Conservation (phyloP, 305 asterid species). For the Andrographis paniculata region DNA sequence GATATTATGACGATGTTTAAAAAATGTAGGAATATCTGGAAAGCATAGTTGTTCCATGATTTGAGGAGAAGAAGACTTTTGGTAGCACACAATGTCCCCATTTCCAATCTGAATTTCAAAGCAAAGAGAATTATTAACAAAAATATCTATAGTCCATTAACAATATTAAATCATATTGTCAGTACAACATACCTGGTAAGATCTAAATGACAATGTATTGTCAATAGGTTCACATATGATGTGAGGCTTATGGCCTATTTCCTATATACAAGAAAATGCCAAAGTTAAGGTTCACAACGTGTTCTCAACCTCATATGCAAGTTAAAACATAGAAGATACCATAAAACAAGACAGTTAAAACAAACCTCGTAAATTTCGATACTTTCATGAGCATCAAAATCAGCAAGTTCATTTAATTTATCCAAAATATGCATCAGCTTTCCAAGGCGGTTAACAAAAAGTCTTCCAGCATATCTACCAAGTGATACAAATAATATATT, state of each 20-base stretch:
- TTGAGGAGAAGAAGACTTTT: constrained; percentile 20
- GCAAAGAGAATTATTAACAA: constrained; percentile 9
- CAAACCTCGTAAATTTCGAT: constrained; percentile 37
- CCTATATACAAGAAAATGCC: too few relatives aligned
- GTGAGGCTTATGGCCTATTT: too few relatives aligned
- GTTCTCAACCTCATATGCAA: too few relatives aligned
- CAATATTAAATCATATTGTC: constrained; percentile 1
- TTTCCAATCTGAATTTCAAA: constrained; percentile 26
- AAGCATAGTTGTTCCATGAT: constrained; percentile 15
- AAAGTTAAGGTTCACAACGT: too few relatives aligned
- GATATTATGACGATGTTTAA: constrained; percentile 23
- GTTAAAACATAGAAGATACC: too few relatives aligned
- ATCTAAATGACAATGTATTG: constrained; percentile 20
- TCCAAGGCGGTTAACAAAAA: constrained; percentile 24
- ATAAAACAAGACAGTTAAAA: not conserved
- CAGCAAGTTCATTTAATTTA: constrained; percentile 31
- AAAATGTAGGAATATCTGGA: constrained; percentile 28
- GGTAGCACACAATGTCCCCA: constrained; percentile 34
- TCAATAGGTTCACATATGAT: constrained; percentile 24
- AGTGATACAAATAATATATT: not conserved
- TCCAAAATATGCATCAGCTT: constrained; percentile 26
- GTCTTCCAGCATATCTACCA: constrained; percentile 30
- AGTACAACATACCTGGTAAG: constrained; percentile 21
- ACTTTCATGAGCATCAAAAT: constrained; percentile 30
- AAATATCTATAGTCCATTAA: not conserved